Evolutionary conservation across 306 rosid genomes (phyloP), one percentile per base, ranked within the genome.

Genomic region (Vigna radiata): DNA sequence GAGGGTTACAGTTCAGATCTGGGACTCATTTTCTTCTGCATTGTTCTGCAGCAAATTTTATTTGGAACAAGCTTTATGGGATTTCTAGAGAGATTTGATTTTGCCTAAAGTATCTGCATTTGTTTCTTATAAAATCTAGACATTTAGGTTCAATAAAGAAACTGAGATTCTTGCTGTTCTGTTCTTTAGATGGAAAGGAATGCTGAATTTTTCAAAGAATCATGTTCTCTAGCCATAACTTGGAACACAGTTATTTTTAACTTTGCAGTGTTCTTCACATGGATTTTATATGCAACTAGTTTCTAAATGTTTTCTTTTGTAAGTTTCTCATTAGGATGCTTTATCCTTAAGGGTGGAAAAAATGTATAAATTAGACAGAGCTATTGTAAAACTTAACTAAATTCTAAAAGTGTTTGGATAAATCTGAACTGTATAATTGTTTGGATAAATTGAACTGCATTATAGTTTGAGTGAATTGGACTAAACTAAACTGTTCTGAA

Each of bases 261-360:
- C 52, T 16, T 39, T 17, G 33, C 19, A 19, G 36, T 66, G 52
- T 66, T 7, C 18, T 18, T 10, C 70, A 37, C 50, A 66, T 18
- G 72, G 53, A 66, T 19, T 66, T 64, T 66, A 66, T 13, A 70
- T 15, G 60, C 43, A 33, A 29, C 16, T 43, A 14, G 37, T 33
- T 50, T 72, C 73, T 39, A 39, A 8, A 62, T 62, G 39, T 25
- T 70, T 70, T 60, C 27, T 61, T 72, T 23, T 13, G 31, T 19
- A 46, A 10, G 16, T 54, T 64, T 29, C 69, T 8, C 54, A 60
- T 36, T 21, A 13, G 59, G 27, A 25, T 43, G 47, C 14, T 29
- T 12, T 31, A 21, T 33, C 39, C 43, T 37, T 7, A 37, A 6
- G 43, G 43, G 43, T 37, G 11, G 11, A 2, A 8, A 39, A 37